Base-by-base conservation (phyloP, 352 stramenopile species). In the Pythium vanterpoolii region DNA sequence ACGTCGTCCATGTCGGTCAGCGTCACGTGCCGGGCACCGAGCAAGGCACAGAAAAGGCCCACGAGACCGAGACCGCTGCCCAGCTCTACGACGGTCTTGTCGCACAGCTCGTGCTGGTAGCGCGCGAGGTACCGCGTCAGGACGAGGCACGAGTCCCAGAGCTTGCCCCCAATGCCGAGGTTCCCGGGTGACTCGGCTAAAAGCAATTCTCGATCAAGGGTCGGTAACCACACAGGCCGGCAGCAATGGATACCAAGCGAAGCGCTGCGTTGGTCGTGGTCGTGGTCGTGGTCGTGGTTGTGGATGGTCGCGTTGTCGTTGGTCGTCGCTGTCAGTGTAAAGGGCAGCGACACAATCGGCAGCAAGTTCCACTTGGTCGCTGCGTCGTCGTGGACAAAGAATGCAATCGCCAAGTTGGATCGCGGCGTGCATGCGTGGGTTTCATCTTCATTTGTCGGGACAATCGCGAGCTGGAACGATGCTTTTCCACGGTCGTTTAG, bases 71-170 rank as follows among this genome's bases (percentile, higher is more conserved):
- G 60, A 2, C 83, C 83, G 36, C 83, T 93, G 23, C 83, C 83
- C 11, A 93, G 68, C 52, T 93, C 83, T 13, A 93, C 65, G 16
- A 88, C 81, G 45, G 60, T 63, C 60, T 89, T 84, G 23, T 51
- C 31, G 11, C 85, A 36, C 48, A 90, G 19, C 10, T 77, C 63
- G 21, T 62, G 60, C 18, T 59, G 59, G 49, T 82, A 60, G 5
- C 60, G 56, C 19, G 71, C 56, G 21, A 93, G 49, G 62, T 89
- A 91, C 19, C 70, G 68, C 8, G 78, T 89, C 49, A 93, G 61
- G 18, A 93, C 77, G 27, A 93, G 69, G 23, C 80, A 87, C 49
- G 81, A 91, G 64, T 93, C 83, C 83, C 83, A 93, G 16, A 93
- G 58, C 56, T 93, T 93, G n/a, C 83, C 83, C 38, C 76, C 83